A percentile compares a stretch with the other conserved stretches of the same genome.
Evolutionary conservation across 2,329 filamentous ascomycete species (phyloP).

Genomic region (Hypoxylon sp.): DNA sequence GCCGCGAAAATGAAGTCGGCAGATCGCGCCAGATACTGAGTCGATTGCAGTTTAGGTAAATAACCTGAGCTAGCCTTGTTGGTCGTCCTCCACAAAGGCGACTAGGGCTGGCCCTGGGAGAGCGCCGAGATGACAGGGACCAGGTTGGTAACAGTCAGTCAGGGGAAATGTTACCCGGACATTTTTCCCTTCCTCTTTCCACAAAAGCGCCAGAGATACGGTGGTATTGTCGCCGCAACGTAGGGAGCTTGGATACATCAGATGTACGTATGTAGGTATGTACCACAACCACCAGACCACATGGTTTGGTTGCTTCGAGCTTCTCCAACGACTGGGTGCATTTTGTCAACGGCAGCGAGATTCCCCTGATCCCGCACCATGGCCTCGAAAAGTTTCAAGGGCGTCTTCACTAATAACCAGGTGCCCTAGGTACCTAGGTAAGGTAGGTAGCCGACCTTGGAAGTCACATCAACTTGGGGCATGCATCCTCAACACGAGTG

Average conservation of each 20-base stretch:
- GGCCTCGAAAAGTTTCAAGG: constrained; percentile 38
- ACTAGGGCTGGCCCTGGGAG: constrained; percentile 34
- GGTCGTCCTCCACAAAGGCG: constrained; percentile 38
- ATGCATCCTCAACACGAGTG: constrained; percentile 42
- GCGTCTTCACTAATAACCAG: constrained; percentile 24
- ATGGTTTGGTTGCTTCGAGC: constrained; percentile 52
- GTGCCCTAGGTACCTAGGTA: too few relatives aligned
- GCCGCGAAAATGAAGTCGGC: constrained; percentile 43
- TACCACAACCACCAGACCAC: constrained; percentile 48
- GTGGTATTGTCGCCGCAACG: constrained; percentile 46
- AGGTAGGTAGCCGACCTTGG: not conserved
- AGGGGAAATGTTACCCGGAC: constrained; percentile 46
- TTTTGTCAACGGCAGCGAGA: constrained; percentile 20
- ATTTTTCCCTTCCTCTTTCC: constrained; percentile 42
- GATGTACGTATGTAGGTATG: constrained; percentile 27
- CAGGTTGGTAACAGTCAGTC: constrained; percentile 43
- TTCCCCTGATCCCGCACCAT: constrained; percentile 40
- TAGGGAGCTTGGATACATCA: constrained; percentile 35
- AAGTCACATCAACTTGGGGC: constrained; percentile 35
- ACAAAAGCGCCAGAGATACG: constrained; percentile 39
- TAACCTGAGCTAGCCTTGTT: constrained; percentile 32
- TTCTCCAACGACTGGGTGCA: constrained; percentile 34
- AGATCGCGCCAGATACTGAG: constrained; percentile 41
- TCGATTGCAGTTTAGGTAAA: constrained; percentile 35
- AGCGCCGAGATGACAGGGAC: constrained; percentile 41